Conservation (phyloP, 495 filamentous ascomycete species). For the Neurospora sp. region DNA sequence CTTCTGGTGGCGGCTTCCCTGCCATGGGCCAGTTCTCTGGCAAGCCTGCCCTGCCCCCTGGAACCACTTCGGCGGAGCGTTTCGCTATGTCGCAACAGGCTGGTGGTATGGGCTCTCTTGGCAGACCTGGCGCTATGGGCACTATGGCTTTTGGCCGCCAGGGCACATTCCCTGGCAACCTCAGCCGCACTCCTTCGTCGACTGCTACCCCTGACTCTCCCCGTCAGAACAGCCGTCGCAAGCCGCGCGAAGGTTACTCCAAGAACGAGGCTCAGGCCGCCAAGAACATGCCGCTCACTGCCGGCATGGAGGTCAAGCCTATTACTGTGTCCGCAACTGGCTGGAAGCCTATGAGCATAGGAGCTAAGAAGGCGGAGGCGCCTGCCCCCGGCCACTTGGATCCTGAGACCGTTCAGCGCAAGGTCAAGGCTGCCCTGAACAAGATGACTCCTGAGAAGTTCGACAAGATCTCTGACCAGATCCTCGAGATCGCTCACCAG, state of each 20-base stretch:
- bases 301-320: slow-evolving; percentile 67
- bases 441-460: slow-evolving; percentile 99
- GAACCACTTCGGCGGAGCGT: slow-evolving; percentile 56
- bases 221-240: slow-evolving; percentile 46
- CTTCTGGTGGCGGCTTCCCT: slow-evolving; percentile 28
- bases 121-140: slow-evolving; percentile 42
- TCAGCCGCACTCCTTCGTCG: slow-evolving; percentile 40
- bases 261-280: slow-evolving; percentile 56
- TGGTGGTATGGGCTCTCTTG: slow-evolving; percentile 15
- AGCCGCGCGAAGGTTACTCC: slow-evolving; percentile 39
- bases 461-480: slow-evolving; percentile 87
- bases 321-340: slow-evolving; percentile 58
- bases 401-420: slow-evolving; percentile 91
- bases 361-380: slow-evolving; percentile 23
- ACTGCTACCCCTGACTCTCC: slow-evolving; percentile 39
- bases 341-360: slow-evolving; percentile 83
- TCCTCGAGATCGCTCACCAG: slow-evolving; percentile 83
- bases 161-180: slow-evolving; percentile 47
- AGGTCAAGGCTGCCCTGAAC: slow-evolving; percentile 96
- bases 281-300: slow-evolving; percentile 82
- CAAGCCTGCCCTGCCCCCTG: slow-evolving; percentile 49
- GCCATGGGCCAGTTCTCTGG: slow-evolving; percentile 62
- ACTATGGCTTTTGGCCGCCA: slow-evolving; percentile 38
- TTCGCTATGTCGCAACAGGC: slow-evolving; percentile 38
- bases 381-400: slow-evolving; percentile 51